Evolutionary conservation across 139 green algal species (phyloP).

Genomic region (Medakamo hakoo): DNA sequence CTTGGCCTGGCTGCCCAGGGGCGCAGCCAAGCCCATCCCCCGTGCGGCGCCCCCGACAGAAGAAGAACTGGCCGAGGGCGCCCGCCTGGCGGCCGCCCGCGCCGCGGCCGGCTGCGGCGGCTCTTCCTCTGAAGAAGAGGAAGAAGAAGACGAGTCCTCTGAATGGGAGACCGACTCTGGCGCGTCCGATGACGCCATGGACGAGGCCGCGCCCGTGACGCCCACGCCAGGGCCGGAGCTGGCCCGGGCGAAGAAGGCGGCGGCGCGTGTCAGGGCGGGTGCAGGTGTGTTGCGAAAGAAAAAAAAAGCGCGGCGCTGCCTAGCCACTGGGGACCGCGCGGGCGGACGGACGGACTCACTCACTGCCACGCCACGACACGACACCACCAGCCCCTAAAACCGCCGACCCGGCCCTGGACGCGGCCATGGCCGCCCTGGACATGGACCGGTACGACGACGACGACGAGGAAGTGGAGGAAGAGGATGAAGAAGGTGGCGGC

Average conservation of each 20-base stretch:
- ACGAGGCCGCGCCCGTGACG: slow-evolving; percentile 17
- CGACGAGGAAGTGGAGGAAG: slow-evolving; percentile 57
- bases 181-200: slow-evolving; percentile 9
- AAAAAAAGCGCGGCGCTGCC: too few relatives aligned
- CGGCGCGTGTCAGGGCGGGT: neutral
- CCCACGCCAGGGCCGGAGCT: slow-evolving; percentile 10
- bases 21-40: slow-evolving; percentile 43
- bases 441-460: slow-evolving; percentile 89
- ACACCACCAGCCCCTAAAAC: too few relatives aligned
- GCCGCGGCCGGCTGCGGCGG: neutral
- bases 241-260: neutral
- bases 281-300: too few relatives aligned
- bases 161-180: slow-evolving; percentile 12
- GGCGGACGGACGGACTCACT: too few relatives aligned
- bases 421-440: slow-evolving; percentile 69
- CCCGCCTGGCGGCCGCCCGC: slow-evolving; percentile 2
- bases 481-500: slow-evolving; percentile 10
- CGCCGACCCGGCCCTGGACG: slow-evolving; percentile 13
- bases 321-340: too few relatives aligned
- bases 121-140: neutral
- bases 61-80: slow-evolving; percentile 31
- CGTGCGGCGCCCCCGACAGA: slow-evolving; percentile 27
- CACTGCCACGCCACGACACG: too few relatives aligned
- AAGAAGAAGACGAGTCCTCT: neutral
- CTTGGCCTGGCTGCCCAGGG: slow-evolving; percentile 54